A percentile compares a stretch with the other conserved stretches of the same genome.
phyloP scores from a whole-genome alignment of 345 rosid genomes.

The Excoecaria agallocha region DNA sequence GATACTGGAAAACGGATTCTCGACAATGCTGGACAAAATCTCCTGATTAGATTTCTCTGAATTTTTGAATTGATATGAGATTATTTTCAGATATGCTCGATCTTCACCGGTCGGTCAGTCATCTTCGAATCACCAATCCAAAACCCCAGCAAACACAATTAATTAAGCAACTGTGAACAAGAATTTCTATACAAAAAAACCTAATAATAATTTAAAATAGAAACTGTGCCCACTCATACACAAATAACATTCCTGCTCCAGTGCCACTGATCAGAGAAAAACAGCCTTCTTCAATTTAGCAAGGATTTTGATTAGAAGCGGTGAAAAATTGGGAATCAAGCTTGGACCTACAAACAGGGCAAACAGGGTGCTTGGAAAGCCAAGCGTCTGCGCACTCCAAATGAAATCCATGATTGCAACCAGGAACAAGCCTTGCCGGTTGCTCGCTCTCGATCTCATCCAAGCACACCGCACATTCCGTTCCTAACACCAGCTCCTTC shows the following conservation, averaged over 20 bases:
- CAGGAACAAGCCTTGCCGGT: conserved; percentile 63
- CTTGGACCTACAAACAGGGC: conserved; percentile 68
- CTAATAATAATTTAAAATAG: neutral
- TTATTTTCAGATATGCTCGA: neutral
- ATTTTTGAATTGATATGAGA: neutral
- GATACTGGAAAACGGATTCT: neutral
- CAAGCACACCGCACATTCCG: conserved; percentile 80
- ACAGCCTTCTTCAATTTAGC: conserved; percentile 7
- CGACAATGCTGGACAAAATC: neutral
- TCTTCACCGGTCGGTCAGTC: neutral
- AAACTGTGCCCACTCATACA: neutral
- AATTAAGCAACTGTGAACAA: neutral
- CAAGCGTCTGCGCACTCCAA: conserved; percentile 74
- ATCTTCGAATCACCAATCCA: neutral
- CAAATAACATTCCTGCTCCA: neutral
- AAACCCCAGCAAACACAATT: neutral
- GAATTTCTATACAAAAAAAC: neutral
- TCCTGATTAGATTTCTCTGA: neutral
- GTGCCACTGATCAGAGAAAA: neutral
- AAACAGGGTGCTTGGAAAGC: conserved; percentile 57
- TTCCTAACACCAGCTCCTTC: conserved; percentile 57
- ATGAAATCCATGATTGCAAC: conserved; percentile 87
- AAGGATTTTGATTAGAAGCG: conserved; percentile 8
- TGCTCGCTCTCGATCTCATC: conserved; percentile 64
- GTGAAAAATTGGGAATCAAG: conserved; percentile 36